Base-by-base conservation (phyloP, 2,329 filamentous ascomycete species). In the Fusarium zealandicum region DNA sequence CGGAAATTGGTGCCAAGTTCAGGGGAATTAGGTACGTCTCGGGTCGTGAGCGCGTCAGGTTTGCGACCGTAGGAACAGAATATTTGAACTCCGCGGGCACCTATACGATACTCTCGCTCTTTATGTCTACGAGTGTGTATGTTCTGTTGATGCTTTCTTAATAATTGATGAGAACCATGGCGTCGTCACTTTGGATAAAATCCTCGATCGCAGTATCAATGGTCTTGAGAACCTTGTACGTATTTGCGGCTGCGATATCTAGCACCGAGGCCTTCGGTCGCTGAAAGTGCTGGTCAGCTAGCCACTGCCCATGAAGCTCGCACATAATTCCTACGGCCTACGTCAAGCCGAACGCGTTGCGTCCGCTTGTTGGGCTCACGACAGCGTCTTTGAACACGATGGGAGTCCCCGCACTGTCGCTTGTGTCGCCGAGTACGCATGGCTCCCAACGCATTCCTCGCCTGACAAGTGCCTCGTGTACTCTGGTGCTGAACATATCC, bases 211-310 rank as follows among this genome's bases (percentile, higher is more conserved):
- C 36, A 1, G 55, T 16, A 2, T 59, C 56, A 0, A 59, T 44
- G 5, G 35, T 7, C 4, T 35, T 45, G 31, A 46, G 44, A 27
- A 59, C 40, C 7, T 51, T 44, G 0, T 20, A 35, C 3, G 39
- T 22, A 2, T 59, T 42, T 2, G 50, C 43, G 3, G 42, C 33
- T 0, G 56, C 49, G 1, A 59, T 17, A 5, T 59, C 54, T 7
- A 59, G 39, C 1, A 59, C 49, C 0, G 56, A 49, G 0, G 54
- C 54, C 3, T 54, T 55, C 4, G 54, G 42, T 1, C 54, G 54
- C 7, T 59, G 56, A 0, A 59, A 59, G 10, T 59, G 56, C 3
- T 59, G 54, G 1, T 59, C 30, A 0, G 27, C 56, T 0, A 59
- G 18, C 4, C 56, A 50, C 3, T 59, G 58, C 1, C 56, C 56